Evolutionary conservation across 2,329 filamentous ascomycete genomes (phyloP).

Genomic region (Arthrobotrys iridis): DNA sequence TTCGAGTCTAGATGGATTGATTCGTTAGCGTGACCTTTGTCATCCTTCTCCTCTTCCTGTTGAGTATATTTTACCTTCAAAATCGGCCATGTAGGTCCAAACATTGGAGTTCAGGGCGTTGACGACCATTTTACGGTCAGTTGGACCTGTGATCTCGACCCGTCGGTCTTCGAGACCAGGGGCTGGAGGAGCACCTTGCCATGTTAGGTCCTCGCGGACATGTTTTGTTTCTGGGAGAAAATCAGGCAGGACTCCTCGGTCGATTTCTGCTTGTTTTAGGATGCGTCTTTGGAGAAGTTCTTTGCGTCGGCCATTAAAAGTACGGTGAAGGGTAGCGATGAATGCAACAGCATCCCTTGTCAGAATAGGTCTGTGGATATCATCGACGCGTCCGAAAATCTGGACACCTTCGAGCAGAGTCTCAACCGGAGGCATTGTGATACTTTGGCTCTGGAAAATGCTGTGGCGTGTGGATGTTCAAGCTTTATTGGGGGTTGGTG

Average conservation of each 20-base stretch:
- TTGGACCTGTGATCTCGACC: conserved; percentile 96
- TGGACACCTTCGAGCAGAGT: conserved; percentile 85
- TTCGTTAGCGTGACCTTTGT: neutral
- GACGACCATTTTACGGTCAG: conserved; percentile 98
- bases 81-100: conserved; percentile 99
- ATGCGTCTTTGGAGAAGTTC: conserved; percentile 85
- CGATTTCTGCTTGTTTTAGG: conserved; percentile 88
- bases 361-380: conserved; percentile 87
- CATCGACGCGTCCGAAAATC: conserved; percentile 80
- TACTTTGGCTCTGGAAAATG: no score
- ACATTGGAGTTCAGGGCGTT: conserved; percentile 96
- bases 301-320: conserved; percentile 91
- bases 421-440: conserved; percentile 75
- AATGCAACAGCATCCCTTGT: conserved; percentile 81
- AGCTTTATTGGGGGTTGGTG: no score
- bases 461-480: no score
- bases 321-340: conserved; percentile 91
- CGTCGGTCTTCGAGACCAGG: conserved; percentile 92
- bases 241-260: conserved; percentile 86
- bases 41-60: no score
- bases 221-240: conserved; percentile 96
- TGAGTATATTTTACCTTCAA: conserved; percentile 74
- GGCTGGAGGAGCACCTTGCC: conserved; percentile 90
- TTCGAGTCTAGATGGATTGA: conserved; percentile 75
- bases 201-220: conserved; percentile 91